A percentile compares a stretch with the other conserved stretches of the same genome.
Evolutionary conservation across 1,284 basidiomycete species (phyloP).

Genomic region (Schizophyllum commune): DNA sequence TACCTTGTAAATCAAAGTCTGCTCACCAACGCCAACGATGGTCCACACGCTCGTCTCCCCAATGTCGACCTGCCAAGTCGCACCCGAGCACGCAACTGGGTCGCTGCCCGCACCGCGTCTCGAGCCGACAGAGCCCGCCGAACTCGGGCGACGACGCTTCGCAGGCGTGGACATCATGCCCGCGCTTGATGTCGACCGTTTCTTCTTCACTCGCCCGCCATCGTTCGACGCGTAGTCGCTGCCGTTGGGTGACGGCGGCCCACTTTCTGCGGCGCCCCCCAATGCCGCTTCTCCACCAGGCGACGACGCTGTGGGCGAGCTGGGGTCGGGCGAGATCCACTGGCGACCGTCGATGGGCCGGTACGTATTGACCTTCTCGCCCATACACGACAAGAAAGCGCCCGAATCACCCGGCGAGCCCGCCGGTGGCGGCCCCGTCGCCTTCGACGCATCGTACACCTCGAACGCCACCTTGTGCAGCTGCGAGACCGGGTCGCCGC

Average conservation of each 20-base stretch:
- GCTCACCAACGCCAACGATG: constrained; percentile 79
- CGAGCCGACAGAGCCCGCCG: constrained; percentile 64
- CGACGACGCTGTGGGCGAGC: constrained; percentile 61
- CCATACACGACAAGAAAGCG: constrained; percentile 80
- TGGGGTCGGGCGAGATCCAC: constrained; percentile 46
- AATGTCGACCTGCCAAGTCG: constrained; percentile 81
- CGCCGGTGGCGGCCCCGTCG: constrained; percentile 45
- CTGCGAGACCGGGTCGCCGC: constrained; percentile 92
- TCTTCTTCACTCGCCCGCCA: constrained; percentile 75
- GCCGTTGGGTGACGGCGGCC: constrained; percentile 57
- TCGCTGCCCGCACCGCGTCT: constrained; percentile 57
- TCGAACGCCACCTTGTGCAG: constrained; percentile 93
- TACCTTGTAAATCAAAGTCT: no score
- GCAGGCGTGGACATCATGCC: constrained; percentile 51
- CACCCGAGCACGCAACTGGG: constrained; percentile 61
- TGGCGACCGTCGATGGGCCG: constrained; percentile 76
- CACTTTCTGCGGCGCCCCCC: constrained; percentile 53
- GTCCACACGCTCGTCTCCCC: constrained; percentile 91
- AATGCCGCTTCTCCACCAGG: constrained; percentile 58
- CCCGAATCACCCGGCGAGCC: constrained; percentile 70
- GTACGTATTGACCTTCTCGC: constrained; percentile 83
- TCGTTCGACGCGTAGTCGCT: constrained; percentile 70
- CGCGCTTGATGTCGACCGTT: constrained; percentile 68
- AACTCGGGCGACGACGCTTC: constrained; percentile 62
- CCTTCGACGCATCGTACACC: constrained; percentile 67